A percentile compares a stretch with the other conserved stretches of the same genome.
Conservation (phyloP, 192 early-diverging fungal species). For the Umbelopsis sp. region DNA sequence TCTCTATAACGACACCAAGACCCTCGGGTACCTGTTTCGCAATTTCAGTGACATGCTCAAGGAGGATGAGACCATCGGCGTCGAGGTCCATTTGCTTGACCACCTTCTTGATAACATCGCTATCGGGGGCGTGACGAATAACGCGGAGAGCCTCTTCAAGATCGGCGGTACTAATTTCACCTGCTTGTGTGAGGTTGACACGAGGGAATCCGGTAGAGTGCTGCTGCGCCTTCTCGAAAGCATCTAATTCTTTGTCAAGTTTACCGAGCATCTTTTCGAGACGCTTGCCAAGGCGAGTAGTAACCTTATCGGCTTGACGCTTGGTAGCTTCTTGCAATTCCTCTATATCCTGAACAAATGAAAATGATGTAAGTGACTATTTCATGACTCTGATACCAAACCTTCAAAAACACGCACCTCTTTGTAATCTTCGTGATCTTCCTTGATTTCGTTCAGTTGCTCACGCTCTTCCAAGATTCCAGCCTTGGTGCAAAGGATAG, state of each 20-base stretch:
- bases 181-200: slow-evolving; percentile 66
- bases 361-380: not conserved
- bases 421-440: slow-evolving; percentile 65
- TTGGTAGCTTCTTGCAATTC: slow-evolving; percentile 56
- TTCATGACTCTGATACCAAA: not conserved
- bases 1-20: slow-evolving; percentile 59
- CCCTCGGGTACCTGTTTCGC: slow-evolving; percentile 59
- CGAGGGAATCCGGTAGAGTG: slow-evolving; percentile 64
- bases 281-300: slow-evolving; percentile 60
- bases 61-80: slow-evolving; percentile 66
- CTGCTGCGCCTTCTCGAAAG: slow-evolving; percentile 50
- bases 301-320: slow-evolving; percentile 56
- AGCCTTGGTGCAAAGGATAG: slow-evolving; percentile 57
- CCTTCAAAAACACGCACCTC: slow-evolving; percentile 39
- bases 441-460: slow-evolving; percentile 61
- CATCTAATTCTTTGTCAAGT: slow-evolving; percentile 68
- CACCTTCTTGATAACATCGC: slow-evolving; percentile 71
- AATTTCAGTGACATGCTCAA: slow-evolving; percentile 63
- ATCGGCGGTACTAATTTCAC: slow-evolving; percentile 67
- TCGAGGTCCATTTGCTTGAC: slow-evolving; percentile 75
- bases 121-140: slow-evolving; percentile 69
- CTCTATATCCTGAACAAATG: slow-evolving; percentile 48
- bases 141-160: slow-evolving; percentile 69
- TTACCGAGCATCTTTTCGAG: slow-evolving; percentile 82
- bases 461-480: slow-evolving; percentile 65